Evolutionary conservation across 208 protist species (phyloP).

Genomic region (Trypanosoma rangeli): DNA sequence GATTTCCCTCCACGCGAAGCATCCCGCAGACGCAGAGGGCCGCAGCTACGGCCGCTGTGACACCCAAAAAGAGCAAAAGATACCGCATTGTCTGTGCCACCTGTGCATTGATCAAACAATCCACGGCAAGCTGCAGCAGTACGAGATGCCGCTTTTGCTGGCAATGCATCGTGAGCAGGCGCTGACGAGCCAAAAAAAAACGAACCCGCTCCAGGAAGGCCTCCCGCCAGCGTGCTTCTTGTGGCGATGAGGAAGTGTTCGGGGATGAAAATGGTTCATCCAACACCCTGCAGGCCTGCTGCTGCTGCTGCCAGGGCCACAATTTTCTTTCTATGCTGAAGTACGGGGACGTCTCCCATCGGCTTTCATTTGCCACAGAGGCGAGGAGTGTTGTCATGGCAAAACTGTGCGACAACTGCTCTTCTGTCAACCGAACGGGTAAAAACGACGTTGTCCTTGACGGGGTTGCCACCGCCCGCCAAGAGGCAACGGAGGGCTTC

Average conservation of each 20-base stretch:
- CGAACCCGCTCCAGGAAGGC: conserved; percentile 28
- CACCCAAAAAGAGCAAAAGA: conserved; percentile 17
- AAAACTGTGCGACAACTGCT: neutral
- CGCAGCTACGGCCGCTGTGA: neutral
- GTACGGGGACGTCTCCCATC: conserved; percentile 14
- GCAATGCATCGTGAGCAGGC: conserved; percentile 7
- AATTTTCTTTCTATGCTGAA: neutral
- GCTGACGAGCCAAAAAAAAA: conserved; percentile 17
- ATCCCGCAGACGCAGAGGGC: conserved; percentile 23
- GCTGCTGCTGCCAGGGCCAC: conserved; percentile 3
- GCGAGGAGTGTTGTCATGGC: conserved; percentile 21
- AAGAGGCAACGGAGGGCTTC: neutral
- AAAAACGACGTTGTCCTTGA: neutral
- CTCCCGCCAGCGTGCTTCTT: conserved; percentile 12
- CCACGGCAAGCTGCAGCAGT: conserved; percentile 24
- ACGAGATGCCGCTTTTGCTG: conserved; percentile 9
- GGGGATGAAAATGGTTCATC: neutral
- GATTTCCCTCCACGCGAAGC: conserved; percentile 11
- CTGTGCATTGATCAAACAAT: conserved; percentile 26
- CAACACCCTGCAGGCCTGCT: conserved; percentile 1
- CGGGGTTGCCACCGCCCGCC: neutral
- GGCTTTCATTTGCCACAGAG: conserved; percentile 16
- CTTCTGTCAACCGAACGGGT: neutral
- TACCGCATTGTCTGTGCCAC: conserved; percentile 15
- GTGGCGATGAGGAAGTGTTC: neutral